Base-by-base conservation (phyloP, 2,329 filamentous ascomycete genomes). In the Aaosphaeria pasadenensis region DNA sequence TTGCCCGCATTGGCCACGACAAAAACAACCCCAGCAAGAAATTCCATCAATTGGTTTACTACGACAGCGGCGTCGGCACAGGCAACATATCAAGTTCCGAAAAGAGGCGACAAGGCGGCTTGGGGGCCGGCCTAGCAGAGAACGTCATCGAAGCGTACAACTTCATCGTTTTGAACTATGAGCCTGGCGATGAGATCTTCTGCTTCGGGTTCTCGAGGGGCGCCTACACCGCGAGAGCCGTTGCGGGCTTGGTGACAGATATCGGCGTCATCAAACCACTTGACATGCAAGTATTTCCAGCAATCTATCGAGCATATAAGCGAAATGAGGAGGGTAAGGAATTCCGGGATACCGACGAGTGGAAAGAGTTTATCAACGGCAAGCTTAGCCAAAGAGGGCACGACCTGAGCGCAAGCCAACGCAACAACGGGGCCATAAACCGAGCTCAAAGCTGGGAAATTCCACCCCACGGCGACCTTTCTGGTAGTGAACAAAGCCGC, bases 141-240 rank as follows among this genome's bases (percentile, higher is more conserved):
- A 76, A 78, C 43, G 73, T 79, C 4, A 71, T 76, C 11, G 72
- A 77, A 57, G 74, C 70, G 1, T 78, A 81, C 52, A 71, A 72
- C 35, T 81, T 79, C 60, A 67, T 80, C 5, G 71, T 73, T 5
- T 67, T 74, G 32, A 81, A 81, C 54, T 81, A 74, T 45, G 58
- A 71, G 24, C 62, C 69, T 1, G 78, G 77, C 38, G 74, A 77
- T 45, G 72, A 74, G 29, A 74, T 77, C 39, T 77, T 75, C 52
- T 64, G 75, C 32, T 66, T 77, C 28, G 75, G 75, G 0, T 77
- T 77, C 54, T 76, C 73, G 0, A 54, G 75, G 17, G 74, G 74
- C 13, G 74, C 75, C 1, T 77, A 70, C 42, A 77, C 74, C 0
- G 79, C 65, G 6, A 53, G 67, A 32, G 64, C 67, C 4, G 65